Percentiles rank a stretch among this genome's conserved stretches.
phyloP scores from a whole-genome alignment of 2,329 filamentous ascomycete genomes.

The Aspergillus intermedius region DNA sequence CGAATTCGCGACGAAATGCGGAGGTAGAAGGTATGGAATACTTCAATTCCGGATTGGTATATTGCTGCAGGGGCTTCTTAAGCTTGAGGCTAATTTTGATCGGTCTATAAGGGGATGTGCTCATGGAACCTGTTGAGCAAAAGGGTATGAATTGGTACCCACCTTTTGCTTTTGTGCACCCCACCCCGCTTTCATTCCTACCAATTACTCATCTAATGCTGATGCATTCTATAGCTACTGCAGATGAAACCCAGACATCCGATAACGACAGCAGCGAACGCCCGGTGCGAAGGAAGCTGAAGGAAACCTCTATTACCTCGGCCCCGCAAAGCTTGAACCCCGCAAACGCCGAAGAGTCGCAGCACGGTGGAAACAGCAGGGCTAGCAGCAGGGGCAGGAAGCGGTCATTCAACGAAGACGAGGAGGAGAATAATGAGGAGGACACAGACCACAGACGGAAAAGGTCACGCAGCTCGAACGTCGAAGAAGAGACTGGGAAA shows the following conservation, averaged over 20 bases:
- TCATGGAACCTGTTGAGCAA: conserved; percentile 7
- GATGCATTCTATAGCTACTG: conserved; percentile 11
- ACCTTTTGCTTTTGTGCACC: neutral
- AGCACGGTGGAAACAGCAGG: conserved; percentile 12
- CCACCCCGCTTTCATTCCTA: neutral
- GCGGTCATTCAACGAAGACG: conserved; percentile 30
- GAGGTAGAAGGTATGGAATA: conserved; percentile 9
- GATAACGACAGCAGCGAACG: conserved; percentile 46
- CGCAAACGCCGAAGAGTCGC: conserved; percentile 4
- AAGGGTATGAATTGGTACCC: conserved; percentile 8
- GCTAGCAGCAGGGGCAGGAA: conserved; percentile 25
- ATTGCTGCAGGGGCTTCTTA: neutral
- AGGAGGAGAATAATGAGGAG: conserved; percentile 20
- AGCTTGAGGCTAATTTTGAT: conserved; percentile 1
- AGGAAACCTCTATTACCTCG: conserved; percentile 54
- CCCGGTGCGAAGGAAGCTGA: conserved; percentile 55
- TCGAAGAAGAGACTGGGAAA: conserved; percentile 21
- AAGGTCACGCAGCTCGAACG: conserved; percentile 37
- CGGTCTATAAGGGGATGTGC: conserved; percentile 3
- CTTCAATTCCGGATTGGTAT: neutral
- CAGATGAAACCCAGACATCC: conserved; percentile 24
- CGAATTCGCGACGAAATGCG: conserved; percentile 7
- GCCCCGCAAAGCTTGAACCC: conserved; percentile 12
- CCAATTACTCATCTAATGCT: neutral
- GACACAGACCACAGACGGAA: conserved; percentile 32